Conservation (phyloP, 805 yeast species). For the Yueomyces sinensis region DNA sequence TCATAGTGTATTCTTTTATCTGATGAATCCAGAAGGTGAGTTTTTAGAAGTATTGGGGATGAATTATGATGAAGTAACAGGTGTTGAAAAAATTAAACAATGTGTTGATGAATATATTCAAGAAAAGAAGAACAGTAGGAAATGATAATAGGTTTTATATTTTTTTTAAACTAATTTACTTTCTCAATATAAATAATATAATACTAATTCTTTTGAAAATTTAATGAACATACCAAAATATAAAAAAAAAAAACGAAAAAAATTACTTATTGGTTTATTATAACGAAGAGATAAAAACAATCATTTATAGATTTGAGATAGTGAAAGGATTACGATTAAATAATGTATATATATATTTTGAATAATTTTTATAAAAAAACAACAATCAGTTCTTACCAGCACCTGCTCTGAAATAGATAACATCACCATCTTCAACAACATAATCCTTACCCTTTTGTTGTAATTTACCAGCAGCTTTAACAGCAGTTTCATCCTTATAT, state of each 20-base stretch:
- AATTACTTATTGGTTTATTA: no score
- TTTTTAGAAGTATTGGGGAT: slow-evolving; percentile 92
- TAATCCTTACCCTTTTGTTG: slow-evolving; percentile 89
- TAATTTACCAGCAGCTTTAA: slow-evolving; percentile 82
- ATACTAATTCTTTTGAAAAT: no score
- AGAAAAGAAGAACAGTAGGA: no score
- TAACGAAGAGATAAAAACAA: no score
- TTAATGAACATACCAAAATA: no score
- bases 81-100: slow-evolving; percentile 60
- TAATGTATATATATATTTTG: no score
- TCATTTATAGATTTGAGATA: not conserved
- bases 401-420: slow-evolving; percentile 85
- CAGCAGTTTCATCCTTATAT: slow-evolving; percentile 65
- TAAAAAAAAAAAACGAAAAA: no score
- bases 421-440: slow-evolving; percentile 89
- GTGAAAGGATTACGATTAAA: no score
- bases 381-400: slow-evolving; percentile 57
- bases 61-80: slow-evolving; percentile 69
- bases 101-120: slow-evolving; percentile 60
- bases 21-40: slow-evolving; percentile 98
- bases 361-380: no score
- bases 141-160: no score
- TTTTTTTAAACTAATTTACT: no score
- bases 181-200: no score
- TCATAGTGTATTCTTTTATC: slow-evolving; percentile 91